These are phyloP conservation scores for Pisolithus marmoratus DNA, from an alignment of 768 basidiomycete genomes.

Conservation along the genomic window DNA sequence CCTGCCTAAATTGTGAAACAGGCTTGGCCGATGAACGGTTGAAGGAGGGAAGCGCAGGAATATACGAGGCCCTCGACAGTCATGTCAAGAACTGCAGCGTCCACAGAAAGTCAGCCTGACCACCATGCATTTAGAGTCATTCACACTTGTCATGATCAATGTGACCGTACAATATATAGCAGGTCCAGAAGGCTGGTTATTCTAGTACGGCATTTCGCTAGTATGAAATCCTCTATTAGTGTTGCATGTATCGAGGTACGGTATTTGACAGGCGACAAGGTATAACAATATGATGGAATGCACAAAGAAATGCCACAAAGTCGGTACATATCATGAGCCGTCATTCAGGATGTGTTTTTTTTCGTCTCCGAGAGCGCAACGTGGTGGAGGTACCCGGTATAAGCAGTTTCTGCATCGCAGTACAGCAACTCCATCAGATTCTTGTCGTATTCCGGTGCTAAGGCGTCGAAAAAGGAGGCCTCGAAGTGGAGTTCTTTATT, in stretches of 20 bases:
- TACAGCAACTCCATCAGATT: not conserved
- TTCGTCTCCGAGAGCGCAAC: not conserved
- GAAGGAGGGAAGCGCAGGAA: conserved; percentile 37
- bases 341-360: not conserved
- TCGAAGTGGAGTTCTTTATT: not conserved
- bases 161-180: too few species aligned
- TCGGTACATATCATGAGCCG: not conserved
- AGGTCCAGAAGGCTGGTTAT: too few species aligned
- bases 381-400: not conserved
- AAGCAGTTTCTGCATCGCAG: not conserved
- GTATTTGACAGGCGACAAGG: not conserved
- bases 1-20: conserved; percentile 18
- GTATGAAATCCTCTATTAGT: too few species aligned
- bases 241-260: too few species aligned
- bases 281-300: not conserved
- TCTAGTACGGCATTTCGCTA: too few species aligned
- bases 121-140: not conserved
- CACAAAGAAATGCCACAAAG: not conserved
- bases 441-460: not conserved
- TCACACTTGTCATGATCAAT: not conserved
- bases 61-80: conserved; percentile 29
- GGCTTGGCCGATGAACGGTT: conserved; percentile 54
- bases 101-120: not conserved
- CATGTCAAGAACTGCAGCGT: not conserved
- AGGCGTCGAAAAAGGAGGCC: not conserved